These are phyloP conservation scores for Umbelopsis sp. DNA, from an alignment of 192 early-diverging fungal species.

Conservation along the genomic window DNA sequence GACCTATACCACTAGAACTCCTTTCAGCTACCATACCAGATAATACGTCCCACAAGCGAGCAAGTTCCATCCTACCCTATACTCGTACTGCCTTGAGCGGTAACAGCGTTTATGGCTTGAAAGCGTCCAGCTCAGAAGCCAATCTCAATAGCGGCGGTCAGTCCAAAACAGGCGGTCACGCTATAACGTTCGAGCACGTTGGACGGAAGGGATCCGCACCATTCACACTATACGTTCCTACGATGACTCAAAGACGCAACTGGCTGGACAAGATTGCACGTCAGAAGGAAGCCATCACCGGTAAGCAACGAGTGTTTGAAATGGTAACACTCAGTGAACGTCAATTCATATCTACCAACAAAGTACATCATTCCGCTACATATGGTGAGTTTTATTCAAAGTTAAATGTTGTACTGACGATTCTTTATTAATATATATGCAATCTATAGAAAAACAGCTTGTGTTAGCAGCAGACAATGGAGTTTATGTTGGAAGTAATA, in stretches of 20 bases:
- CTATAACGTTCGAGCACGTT: conserved; percentile 75
- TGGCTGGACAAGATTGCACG: conserved; percentile 82
- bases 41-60: conserved; percentile 13
- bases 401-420: neutral
- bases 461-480: conserved; percentile 85
- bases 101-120: neutral
- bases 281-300: conserved; percentile 50
- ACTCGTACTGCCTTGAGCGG: conserved; percentile 19
- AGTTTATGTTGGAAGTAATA: conserved; percentile 64
- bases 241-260: conserved; percentile 69
- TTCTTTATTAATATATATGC: neutral
- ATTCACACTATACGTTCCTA: conserved; percentile 74
- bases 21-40: conserved; percentile 45
- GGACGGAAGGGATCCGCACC: conserved; percentile 62
- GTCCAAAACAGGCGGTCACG: conserved; percentile 39
- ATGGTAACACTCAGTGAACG: conserved; percentile 49
- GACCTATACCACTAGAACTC: conserved; percentile 85
- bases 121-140: neutral
- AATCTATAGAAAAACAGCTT: conserved; percentile 55
- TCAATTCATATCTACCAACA: conserved; percentile 49
- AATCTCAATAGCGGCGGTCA: neutral
- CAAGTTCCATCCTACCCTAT: conserved; percentile 32
- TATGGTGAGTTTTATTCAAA: conserved; percentile 33
- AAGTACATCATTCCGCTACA: conserved; percentile 53
- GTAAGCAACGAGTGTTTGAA: conserved; percentile 49